These are phyloP conservation scores for Thraustochytrium sp. DNA, from an alignment of 352 stramenopile genomes.

Conservation along the genomic window DNA sequence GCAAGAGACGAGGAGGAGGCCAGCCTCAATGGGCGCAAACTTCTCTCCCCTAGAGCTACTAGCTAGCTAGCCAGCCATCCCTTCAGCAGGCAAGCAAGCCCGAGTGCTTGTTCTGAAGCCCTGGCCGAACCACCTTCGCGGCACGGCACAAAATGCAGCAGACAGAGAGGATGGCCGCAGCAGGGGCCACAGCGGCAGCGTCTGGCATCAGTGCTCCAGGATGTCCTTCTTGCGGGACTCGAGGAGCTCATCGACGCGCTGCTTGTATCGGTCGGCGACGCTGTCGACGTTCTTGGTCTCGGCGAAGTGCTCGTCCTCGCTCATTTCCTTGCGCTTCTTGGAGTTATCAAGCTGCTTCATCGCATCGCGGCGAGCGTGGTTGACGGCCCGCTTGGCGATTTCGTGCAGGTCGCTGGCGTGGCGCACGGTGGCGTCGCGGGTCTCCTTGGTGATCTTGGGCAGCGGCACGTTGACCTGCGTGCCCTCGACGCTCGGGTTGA, in stretches of 20 bases:
- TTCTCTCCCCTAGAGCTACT: no score
- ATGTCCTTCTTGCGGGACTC: conserved; percentile 16
- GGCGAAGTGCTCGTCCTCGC: conserved; percentile 20
- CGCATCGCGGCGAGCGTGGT: not conserved
- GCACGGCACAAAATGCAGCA: no score
- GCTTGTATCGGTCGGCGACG: not conserved
- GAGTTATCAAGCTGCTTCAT: not conserved
- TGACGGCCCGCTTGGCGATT: conserved; percentile 9
- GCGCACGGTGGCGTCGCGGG: conserved; percentile 10
- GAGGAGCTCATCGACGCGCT: not conserved
- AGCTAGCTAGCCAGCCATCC: no score
- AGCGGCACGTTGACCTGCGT: conserved; percentile 22
- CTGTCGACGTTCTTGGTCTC: not conserved
- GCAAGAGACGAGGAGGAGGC: no score
- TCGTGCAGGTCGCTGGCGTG: not conserved
- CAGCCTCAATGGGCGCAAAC: no score
- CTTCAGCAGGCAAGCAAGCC: no score
- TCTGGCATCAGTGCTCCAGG: conserved; percentile 5
- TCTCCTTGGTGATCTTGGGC: conserved; percentile 47
- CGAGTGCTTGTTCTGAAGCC: no score
- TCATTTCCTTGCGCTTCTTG: conserved; percentile 26
- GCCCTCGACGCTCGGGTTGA: conserved; percentile 46
- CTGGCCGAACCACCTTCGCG: no score
- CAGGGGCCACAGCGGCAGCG: no score
- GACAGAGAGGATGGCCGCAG: no score